A percentile compares a stretch with the other conserved stretches of the same genome.
Conservation (phyloP, 805 yeast species). For the Kazachstania kunashirensis region DNA sequence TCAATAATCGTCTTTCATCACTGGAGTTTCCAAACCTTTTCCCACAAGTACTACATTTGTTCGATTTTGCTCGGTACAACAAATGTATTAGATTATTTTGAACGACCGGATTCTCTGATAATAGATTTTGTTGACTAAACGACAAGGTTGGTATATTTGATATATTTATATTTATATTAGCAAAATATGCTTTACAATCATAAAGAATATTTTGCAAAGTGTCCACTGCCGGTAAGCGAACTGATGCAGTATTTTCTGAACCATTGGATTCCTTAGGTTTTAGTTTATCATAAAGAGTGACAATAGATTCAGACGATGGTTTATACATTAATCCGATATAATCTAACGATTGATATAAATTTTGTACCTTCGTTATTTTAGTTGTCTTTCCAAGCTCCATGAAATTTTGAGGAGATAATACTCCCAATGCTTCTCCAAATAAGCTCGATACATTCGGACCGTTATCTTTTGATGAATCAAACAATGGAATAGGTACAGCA, state of each 20-base stretch:
- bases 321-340: conserved; percentile 18
- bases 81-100: conserved; percentile 25
- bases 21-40: conserved; percentile 61
- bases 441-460: conserved; percentile 11
- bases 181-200: conserved; percentile 27
- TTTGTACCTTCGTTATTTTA: conserved; percentile 13
- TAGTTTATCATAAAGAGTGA: conserved; percentile 18
- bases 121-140: conserved; percentile 29
- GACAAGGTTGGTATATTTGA: conserved; percentile 23
- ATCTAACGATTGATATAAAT: conserved; percentile 16
- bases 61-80: conserved; percentile 39
- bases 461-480: background rate
- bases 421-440: conserved; percentile 13
- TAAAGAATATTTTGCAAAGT: conserved; percentile 18
- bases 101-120: conserved; percentile 20
- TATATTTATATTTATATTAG: conserved; percentile 22
- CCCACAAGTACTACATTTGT: conserved; percentile 85
- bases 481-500: conserved; percentile 4
- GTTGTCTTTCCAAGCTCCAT: conserved; percentile 13
- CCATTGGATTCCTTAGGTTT: conserved; percentile 6
- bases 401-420: conserved; percentile 11
- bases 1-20: conserved; percentile 43
- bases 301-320: conserved; percentile 24
- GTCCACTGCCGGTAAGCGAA: conserved; percentile 18
- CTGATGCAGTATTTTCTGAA: background rate